Percentiles rank a stretch among this genome's conserved stretches.
Conservation (phyloP, 164 flowering plant species). For the Warburgia ugandensis region DNA sequence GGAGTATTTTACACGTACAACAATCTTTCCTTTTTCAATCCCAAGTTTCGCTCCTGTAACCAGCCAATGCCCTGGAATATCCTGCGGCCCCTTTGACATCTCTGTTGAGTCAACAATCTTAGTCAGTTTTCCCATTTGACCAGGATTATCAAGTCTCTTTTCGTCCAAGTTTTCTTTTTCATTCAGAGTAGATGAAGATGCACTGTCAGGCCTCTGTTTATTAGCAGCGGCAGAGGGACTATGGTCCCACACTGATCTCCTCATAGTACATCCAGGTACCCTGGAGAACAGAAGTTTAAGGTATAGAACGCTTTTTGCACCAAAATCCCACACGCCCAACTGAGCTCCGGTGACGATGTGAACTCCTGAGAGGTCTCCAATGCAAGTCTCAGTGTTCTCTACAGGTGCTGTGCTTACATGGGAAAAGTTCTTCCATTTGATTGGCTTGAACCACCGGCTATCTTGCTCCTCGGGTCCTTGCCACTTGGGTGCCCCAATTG, state of each 20-base stretch:
- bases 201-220: constrained; percentile 23
- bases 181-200: constrained; percentile 33
- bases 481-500: constrained; percentile 97
- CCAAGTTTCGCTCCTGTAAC: constrained; percentile 99
- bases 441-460: constrained; percentile 96
- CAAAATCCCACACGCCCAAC: constrained; percentile 96
- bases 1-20: constrained; percentile 80
- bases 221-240: constrained; percentile 39
- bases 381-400: constrained; percentile 73
- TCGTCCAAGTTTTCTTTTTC: constrained; percentile 31
- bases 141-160: constrained; percentile 46
- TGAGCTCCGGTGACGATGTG: constrained; percentile 96
- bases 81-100: constrained; percentile 94
- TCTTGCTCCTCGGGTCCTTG: constrained; percentile 98
- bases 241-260: constrained; percentile 97
- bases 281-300: constrained; percentile 93
- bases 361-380: constrained; percentile 95
- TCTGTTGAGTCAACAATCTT: constrained; percentile 76
- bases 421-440: constrained; percentile 98
- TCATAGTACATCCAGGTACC: constrained; percentile 92
- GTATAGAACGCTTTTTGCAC: constrained; percentile 82
- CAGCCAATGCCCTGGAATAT: constrained; percentile 95
- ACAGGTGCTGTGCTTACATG: constrained; percentile 98
- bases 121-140: constrained; percentile 45
- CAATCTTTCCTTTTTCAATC: constrained; percentile 86